A percentile compares a stretch with the other conserved stretches of the same genome.
Conservation (phyloP, 495 filamentous ascomycete genomes). For the Apiosordaria backusii region DNA sequence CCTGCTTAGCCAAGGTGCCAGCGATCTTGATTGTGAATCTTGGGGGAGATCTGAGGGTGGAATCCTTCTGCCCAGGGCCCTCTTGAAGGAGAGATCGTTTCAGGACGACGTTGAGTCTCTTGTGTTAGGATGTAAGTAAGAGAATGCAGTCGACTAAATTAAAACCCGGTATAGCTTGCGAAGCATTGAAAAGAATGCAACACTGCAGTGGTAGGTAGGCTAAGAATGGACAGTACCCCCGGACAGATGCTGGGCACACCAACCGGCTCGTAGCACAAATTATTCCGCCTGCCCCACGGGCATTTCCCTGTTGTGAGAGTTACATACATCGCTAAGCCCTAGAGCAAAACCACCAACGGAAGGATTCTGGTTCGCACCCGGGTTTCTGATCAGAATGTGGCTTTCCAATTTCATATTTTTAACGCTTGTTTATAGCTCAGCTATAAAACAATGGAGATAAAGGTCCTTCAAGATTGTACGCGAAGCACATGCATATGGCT, state of each 20-base stretch:
- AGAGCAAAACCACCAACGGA: neutral
- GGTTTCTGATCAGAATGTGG: neutral
- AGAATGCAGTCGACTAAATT: neutral
- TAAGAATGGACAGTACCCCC: no score
- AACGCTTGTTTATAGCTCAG: no score
- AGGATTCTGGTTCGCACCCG: neutral
- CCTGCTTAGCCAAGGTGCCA: neutral
- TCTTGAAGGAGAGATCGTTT: no score
- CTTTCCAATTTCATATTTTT: neutral
- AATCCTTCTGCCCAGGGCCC: neutral
- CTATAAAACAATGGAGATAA: no score
- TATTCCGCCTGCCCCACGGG: neutral
- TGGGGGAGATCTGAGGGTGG: neutral
- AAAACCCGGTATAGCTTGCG: neutral
- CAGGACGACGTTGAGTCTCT: no score
- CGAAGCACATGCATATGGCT: neutral
- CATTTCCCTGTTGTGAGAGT: neutral
- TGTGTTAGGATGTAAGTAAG: no score
- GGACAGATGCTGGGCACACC: no score
- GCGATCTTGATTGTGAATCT: neutral
- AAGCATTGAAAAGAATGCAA: neutral
- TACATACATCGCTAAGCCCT: neutral
- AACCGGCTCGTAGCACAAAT: neutral
- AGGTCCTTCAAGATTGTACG: neutral
- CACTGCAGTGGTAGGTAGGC: neutral